Evolutionary conservation across 768 basidiomycete species (phyloP), one percentile per base, ranked within the genome.

Genomic region (Suillus variegatus): DNA sequence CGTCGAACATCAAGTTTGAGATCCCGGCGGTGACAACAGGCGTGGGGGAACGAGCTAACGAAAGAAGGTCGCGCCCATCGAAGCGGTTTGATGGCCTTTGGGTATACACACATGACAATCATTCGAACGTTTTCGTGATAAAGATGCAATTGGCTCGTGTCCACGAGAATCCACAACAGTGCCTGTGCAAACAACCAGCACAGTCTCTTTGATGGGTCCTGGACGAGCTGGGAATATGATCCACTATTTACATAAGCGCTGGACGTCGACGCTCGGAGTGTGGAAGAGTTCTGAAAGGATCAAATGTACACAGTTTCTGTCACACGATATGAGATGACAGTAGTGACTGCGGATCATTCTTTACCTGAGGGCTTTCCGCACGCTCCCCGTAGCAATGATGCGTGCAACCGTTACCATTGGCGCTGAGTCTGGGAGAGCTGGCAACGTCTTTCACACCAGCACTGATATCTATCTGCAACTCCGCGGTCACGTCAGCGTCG

Each of bases 1-100:
- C 70, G 70, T 74, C 73, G 67, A 65, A 66, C 60, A 67, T 32
- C 43, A 57, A 61, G 38, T 60, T 66, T 67, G 68, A 67, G 64
- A 68, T 22, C 66, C 68, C 66, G 55, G 66, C 67, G 64, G 60
- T 32, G 55, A 28, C 62, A 65, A 63, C 43, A 32, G 36, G 56
- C 36, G 49, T 61, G 55, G 60, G 65, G 36, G 35, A 32, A 61
- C 49, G 35, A n/a, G 38, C 58, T 64, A 67, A 61, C 32, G 56
- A 60, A 67, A 49, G 51, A 58, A 64, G 20, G 67, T 72, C 63
- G 69, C 63, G 66, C 60, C 43, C 5, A 41, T 51, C 66, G 64
- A 64, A 66, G 61, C 68, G 63, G 43, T 65, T 67, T 47, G 64
- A 60, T 38, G 51, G 43, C 54, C 51, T 56, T 60, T 55, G 61